Percentiles rank a stretch among this genome's conserved stretches.
These are phyloP conservation scores for Naganishia randhawae DNA, from an alignment of 768 basidiomycete species.

Conservation along the genomic window DNA sequence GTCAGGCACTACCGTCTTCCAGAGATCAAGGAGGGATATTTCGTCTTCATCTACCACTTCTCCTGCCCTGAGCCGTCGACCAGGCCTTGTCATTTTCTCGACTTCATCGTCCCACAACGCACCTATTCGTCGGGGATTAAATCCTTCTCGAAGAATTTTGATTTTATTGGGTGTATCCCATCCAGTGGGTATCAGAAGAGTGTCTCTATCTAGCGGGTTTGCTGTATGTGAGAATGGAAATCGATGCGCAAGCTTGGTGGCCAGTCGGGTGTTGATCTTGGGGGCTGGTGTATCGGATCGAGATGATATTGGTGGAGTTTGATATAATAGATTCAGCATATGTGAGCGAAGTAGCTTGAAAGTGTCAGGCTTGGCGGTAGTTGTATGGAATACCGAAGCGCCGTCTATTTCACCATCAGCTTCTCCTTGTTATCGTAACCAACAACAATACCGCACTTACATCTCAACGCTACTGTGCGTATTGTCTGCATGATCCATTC, in stretches of 20 bases:
- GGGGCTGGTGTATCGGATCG: conserved; percentile 29
- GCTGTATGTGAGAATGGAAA: conserved; percentile 85
- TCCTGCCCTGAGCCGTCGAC: conserved; percentile 67
- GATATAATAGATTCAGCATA: conserved; percentile 73
- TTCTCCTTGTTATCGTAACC: neutral
- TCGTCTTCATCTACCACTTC: conserved; percentile 56
- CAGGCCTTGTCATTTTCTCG: conserved; percentile 56
- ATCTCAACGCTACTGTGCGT: conserved; percentile 84
- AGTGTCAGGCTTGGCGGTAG: conserved; percentile 66
- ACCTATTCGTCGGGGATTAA: conserved; percentile 61
- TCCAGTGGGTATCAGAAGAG: conserved; percentile 84
- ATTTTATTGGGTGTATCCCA: conserved; percentile 99
- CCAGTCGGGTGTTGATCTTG: conserved; percentile 32
- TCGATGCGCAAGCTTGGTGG: conserved; percentile 62
- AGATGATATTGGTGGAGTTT: conserved; percentile 59
- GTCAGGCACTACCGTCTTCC: conserved; percentile 62
- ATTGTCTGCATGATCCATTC: conserved; percentile 95
- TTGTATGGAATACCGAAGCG: conserved; percentile 85
- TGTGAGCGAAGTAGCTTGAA: conserved; percentile 75
- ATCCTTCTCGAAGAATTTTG: conserved; percentile 79
- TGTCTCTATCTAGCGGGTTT: conserved; percentile 88
- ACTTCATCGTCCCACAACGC: conserved; percentile 40
- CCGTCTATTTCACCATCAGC: conserved; percentile 61
- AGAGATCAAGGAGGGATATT: conserved; percentile 63
- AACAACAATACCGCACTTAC: conserved; percentile 57